Percentiles rank a stretch among this genome's conserved stretches.
These are phyloP conservation scores for Chimonanthus praecox DNA, from an alignment of 164 flowering plant genomes.

Conservation along the genomic window DNA sequence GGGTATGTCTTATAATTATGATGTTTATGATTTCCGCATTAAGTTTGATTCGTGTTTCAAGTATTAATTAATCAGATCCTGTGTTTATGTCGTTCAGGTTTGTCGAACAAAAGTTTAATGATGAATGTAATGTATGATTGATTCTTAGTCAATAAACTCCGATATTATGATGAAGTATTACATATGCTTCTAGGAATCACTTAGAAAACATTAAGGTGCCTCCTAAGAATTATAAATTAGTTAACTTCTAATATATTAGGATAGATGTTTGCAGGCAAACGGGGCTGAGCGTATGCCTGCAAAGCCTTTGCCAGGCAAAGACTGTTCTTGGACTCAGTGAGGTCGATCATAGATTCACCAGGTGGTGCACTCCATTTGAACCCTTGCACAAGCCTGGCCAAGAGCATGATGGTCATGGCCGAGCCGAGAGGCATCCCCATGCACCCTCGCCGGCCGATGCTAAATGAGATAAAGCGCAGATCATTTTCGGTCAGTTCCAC, in stretches of 20 bases:
- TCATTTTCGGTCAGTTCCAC: slow-evolving; percentile 25
- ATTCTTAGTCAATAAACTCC: too few species aligned
- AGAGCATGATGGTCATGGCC: slow-evolving; percentile 1
- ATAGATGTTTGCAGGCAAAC: background rate
- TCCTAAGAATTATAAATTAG: too few species aligned
- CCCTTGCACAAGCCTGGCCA: slow-evolving; percentile 7
- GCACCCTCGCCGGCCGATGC: slow-evolving; percentile 35
- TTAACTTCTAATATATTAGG: background rate
- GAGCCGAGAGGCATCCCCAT: slow-evolving; percentile 3
- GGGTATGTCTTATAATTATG: too few species aligned
- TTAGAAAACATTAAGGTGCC: too few species aligned
- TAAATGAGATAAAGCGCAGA: slow-evolving; percentile 31
- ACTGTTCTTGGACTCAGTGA: background rate
- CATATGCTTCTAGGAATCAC: too few species aligned
- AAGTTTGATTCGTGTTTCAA: too few species aligned
- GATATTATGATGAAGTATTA: too few species aligned
- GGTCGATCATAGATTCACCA: background rate
- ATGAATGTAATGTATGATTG: too few species aligned
- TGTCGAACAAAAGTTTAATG: too few species aligned
- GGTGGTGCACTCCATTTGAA: background rate
- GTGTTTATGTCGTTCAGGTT: too few species aligned
- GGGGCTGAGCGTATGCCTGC: background rate
- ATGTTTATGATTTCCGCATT: too few species aligned
- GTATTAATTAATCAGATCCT: too few species aligned
- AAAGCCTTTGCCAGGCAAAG: background rate